Percentiles rank a stretch among this genome's conserved stretches.
Evolutionary conservation across 495 filamentous ascomycete genomes (phyloP).

Genomic region (Aspergillus nanangensis): DNA sequence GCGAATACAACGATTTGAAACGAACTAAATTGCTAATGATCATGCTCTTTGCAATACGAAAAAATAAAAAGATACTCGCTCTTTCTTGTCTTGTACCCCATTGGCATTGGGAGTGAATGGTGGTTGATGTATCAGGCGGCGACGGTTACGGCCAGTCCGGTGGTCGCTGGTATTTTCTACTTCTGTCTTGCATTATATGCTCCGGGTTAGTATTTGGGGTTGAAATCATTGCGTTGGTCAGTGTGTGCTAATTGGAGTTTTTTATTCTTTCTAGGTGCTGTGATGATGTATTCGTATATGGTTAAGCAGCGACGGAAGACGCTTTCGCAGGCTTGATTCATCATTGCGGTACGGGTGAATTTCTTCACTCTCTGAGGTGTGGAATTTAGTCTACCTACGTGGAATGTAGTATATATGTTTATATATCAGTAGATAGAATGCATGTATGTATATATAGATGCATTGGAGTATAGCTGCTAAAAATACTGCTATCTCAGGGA

Average conservation of each 20-base stretch:
- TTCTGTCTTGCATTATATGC: conserved; percentile 60
- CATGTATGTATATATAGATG: not conserved
- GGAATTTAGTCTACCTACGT: not conserved
- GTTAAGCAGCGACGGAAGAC: conserved; percentile 65
- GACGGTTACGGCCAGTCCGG: conserved; percentile 13
- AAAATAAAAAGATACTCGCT: conserved; percentile 54
- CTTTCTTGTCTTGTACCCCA: conserved; percentile 49
- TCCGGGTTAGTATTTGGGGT: conserved; percentile 59
- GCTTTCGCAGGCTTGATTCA: conserved; percentile 8
- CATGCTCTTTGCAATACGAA: not conserved
- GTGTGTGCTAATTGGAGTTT: conserved; percentile 10
- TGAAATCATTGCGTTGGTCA: conserved; percentile 7
- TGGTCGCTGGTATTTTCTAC: conserved; percentile 25
- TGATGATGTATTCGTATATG: conserved; percentile 80
- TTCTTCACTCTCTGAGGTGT: not conserved
- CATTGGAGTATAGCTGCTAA: not conserved
- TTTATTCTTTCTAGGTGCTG: conserved; percentile 47
- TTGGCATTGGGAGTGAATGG: conserved; percentile 48
- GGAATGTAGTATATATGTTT: too few relatives aligned
- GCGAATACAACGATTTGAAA: too few relatives aligned
- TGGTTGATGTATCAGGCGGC: conserved; percentile 43
- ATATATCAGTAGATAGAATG: too few relatives aligned
- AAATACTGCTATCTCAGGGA: too few relatives aligned
- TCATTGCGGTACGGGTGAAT: too few relatives aligned
- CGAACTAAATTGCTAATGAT: not conserved